These are phyloP conservation scores for Blastocystis sp. DNA, from an alignment of 352 stramenopile species.

Conservation along the genomic window DNA sequence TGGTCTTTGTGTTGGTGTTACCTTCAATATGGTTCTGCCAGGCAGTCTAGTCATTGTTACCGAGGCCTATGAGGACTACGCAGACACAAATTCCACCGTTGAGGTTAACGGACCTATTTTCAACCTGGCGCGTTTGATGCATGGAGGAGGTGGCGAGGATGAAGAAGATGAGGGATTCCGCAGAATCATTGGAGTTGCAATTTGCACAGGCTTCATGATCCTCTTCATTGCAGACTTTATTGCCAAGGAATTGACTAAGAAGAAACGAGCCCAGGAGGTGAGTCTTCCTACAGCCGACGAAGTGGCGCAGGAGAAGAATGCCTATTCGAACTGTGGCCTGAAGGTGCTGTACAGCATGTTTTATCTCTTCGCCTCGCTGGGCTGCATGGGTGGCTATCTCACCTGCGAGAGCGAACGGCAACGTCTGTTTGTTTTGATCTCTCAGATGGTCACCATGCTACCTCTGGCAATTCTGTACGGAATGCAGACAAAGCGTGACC, in stretches of 20 bases:
- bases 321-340: background rate
- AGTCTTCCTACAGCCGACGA: background rate
- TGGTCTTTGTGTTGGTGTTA: background rate
- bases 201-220: slow-evolving; percentile 48
- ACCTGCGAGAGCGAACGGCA: slow-evolving; percentile 6
- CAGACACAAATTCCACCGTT: background rate
- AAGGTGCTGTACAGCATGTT: background rate
- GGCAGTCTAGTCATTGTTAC: slow-evolving; percentile 43
- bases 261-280: background rate
- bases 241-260: slow-evolving; percentile 34
- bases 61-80: slow-evolving; percentile 2
- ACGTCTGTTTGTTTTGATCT: slow-evolving; percentile 15
- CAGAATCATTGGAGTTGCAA: slow-evolving; percentile 33
- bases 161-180: slow-evolving; percentile 36
- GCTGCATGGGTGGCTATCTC: slow-evolving; percentile 49
- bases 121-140: background rate
- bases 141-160: background rate
- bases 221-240: slow-evolving; percentile 41
- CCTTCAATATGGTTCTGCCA: slow-evolving; percentile 34
- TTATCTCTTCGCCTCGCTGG: background rate
- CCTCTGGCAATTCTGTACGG: background rate
- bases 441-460: background rate
- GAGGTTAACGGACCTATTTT: background rate
- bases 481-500: background rate
- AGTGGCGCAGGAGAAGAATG: background rate